These are phyloP conservation scores for Nakazawaea pomicola DNA, from an alignment of 805 yeast genomes.

Conservation along the genomic window DNA sequence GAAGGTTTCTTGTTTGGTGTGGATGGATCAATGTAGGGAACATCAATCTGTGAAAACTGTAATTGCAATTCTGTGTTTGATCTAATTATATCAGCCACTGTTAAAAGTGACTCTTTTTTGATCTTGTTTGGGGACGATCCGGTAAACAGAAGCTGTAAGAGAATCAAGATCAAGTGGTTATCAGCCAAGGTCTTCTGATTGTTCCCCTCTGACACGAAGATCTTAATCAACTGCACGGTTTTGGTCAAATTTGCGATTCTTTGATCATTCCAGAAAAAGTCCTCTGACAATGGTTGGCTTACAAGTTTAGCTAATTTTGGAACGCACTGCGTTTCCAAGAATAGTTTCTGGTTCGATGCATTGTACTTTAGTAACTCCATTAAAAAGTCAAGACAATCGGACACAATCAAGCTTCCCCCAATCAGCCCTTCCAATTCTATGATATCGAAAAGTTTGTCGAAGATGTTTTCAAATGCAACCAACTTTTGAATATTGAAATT, in stretches of 20 bases:
- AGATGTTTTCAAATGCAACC: slow-evolving; percentile 91
- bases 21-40: slow-evolving; percentile 80
- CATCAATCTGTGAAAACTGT: slow-evolving; percentile 77
- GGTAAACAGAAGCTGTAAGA: slow-evolving; percentile 67
- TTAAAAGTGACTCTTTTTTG: slow-evolving; percentile 62
- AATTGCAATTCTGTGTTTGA: slow-evolving; percentile 64
- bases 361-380: slow-evolving; percentile 73
- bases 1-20: slow-evolving; percentile 28
- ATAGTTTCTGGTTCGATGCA: slow-evolving; percentile 84
- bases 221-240: slow-evolving; percentile 64
- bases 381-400: slow-evolving; percentile 78
- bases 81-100: slow-evolving; percentile 73
- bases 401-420: slow-evolving; percentile 84
- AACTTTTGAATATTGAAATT: slow-evolving; percentile 85
- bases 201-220: slow-evolving; percentile 70
- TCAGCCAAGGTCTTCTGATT: slow-evolving; percentile 61
- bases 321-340: slow-evolving; percentile 79
- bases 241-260: slow-evolving; percentile 60
- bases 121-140: slow-evolving; percentile 58
- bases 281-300: slow-evolving; percentile 50
- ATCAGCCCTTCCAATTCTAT: slow-evolving; percentile 86
- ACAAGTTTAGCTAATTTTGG: slow-evolving; percentile 59
- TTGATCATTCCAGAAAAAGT: slow-evolving; percentile 69
- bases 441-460: slow-evolving; percentile 75
- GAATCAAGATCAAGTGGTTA: slow-evolving; percentile 60